phyloP scores from a whole-genome alignment of 2,329 filamentous ascomycete genomes.

The Metarhizium brunneum region DNA sequence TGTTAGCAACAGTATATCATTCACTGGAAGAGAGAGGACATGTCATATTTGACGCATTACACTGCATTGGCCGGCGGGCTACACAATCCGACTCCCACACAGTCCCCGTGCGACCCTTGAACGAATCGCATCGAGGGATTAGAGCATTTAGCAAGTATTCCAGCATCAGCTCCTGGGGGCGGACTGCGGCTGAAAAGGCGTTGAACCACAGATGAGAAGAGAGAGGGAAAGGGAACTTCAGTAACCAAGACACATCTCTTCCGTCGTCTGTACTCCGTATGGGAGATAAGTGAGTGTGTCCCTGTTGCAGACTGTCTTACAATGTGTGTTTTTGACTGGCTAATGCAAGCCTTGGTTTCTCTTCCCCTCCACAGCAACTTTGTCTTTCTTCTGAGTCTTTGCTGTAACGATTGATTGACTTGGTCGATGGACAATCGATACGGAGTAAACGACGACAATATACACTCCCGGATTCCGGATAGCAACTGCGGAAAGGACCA shows the following conservation, averaged over 20 bases:
- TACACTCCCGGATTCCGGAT: too few relatives aligned
- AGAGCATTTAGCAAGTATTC: conserved; percentile 16
- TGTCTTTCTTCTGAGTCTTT: too few relatives aligned
- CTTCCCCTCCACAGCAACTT: too few relatives aligned
- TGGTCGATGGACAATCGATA: too few relatives aligned
- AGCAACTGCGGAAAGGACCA: too few relatives aligned
- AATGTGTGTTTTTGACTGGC: not conserved
- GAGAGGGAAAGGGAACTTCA: not conserved
- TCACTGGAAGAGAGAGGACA: not conserved
- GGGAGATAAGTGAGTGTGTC: not conserved
- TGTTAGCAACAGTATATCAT: not conserved
- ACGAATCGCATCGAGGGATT: not conserved
- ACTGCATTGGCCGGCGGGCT: conserved; percentile 30
- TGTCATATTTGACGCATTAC: not conserved
- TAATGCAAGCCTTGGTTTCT: not conserved
- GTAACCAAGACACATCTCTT: not conserved
- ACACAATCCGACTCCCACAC: conserved; percentile 1
- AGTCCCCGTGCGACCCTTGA: not conserved
- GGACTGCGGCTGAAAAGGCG: not conserved
- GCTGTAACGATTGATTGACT: too few relatives aligned
- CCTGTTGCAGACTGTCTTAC: not conserved
- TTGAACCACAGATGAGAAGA: not conserved
- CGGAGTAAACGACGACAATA: too few relatives aligned
- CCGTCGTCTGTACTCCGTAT: not conserved
- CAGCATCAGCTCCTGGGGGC: conserved; percentile 2